Evolutionary conservation across 2,329 filamentous ascomycete species (phyloP).

Genomic region (Emmonsiellopsis sp.): DNA sequence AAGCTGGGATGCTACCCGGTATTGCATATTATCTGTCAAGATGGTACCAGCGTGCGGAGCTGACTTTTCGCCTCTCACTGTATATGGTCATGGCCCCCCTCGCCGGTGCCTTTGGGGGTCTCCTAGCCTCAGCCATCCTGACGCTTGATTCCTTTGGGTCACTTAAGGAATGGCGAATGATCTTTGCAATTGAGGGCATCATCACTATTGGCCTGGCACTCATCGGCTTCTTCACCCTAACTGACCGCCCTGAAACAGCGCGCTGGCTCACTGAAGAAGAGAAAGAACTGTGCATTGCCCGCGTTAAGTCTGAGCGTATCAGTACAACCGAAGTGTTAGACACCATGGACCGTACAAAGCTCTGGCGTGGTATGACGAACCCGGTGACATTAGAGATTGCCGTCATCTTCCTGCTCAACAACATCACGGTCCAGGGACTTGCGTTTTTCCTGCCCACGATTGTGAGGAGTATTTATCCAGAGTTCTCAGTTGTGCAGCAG

Average conservation of each 20-base stretch:
- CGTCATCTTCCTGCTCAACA: slow-evolving; percentile 48
- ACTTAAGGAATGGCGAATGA: slow-evolving; percentile 10
- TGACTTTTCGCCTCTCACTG: slow-evolving; percentile 57
- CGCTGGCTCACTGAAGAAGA: slow-evolving; percentile 9
- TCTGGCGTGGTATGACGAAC: slow-evolving; percentile 7
- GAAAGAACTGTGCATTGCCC: slow-evolving; percentile 9
- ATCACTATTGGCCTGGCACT: slow-evolving; percentile 8
- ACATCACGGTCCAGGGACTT: slow-evolving; percentile 65
- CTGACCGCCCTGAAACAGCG: slow-evolving; percentile 9
- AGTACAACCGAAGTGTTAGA: slow-evolving; percentile 10
- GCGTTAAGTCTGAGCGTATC: slow-evolving; percentile 10
- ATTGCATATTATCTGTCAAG: slow-evolving; percentile 65
- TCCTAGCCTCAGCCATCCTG: slow-evolving; percentile 44
- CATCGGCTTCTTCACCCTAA: slow-evolving; percentile 8
- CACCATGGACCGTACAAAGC: slow-evolving; percentile 5
- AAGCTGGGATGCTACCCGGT: slow-evolving; percentile 65
- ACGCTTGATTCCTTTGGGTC: slow-evolving; percentile 9
- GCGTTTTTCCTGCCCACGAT: slow-evolving; percentile 11
- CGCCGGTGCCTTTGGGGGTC: slow-evolving; percentile 61
- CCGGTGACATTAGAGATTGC: slow-evolving; percentile 7
- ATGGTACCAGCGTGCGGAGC: slow-evolving; percentile 61
- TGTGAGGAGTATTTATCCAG: slow-evolving; percentile 7
- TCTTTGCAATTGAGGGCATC: slow-evolving; percentile 12
- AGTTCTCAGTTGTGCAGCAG: slow-evolving; percentile 27
- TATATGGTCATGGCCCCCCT: slow-evolving; percentile 65